Evolutionary conservation across 2,329 filamentous ascomycete genomes (phyloP).

Genomic region (Pestalotiopsis sp.): DNA sequence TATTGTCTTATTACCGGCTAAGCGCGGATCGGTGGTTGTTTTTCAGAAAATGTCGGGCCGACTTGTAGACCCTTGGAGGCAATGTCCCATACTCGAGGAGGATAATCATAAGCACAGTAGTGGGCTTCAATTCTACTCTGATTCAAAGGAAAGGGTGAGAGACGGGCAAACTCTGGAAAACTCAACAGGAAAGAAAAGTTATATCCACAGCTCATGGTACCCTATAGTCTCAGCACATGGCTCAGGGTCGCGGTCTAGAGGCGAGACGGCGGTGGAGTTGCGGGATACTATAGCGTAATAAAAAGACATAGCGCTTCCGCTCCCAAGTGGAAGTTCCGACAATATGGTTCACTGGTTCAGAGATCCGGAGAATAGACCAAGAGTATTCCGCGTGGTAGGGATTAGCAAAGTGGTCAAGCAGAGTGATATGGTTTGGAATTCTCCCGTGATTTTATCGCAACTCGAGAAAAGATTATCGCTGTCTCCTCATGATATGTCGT

Average conservation of each 20-base stretch:
- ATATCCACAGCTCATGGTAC: not conserved
- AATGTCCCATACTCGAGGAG: not conserved
- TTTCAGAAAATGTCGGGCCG: not conserved
- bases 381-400: not conserved
- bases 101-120: no score
- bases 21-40: not conserved
- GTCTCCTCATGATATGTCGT: not conserved
- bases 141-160: no score
- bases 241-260: not conserved
- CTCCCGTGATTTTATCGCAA: not conserved
- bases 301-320: not conserved
- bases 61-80: not conserved
- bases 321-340: not conserved
- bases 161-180: no score
- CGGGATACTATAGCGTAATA: not conserved
- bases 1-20: not conserved
- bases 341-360: not conserved
- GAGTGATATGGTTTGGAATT: not conserved
- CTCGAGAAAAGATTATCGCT: not conserved
- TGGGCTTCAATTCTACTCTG: no score
- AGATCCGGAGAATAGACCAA: not conserved
- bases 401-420: not conserved
- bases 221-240: not conserved
- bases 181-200: not conserved
- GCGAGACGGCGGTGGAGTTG: not conserved